Evolutionary conservation across 1,284 basidiomycete genomes (phyloP), one percentile per base, ranked within the genome.

Genomic region (Ceraceosorus bombacis): DNA sequence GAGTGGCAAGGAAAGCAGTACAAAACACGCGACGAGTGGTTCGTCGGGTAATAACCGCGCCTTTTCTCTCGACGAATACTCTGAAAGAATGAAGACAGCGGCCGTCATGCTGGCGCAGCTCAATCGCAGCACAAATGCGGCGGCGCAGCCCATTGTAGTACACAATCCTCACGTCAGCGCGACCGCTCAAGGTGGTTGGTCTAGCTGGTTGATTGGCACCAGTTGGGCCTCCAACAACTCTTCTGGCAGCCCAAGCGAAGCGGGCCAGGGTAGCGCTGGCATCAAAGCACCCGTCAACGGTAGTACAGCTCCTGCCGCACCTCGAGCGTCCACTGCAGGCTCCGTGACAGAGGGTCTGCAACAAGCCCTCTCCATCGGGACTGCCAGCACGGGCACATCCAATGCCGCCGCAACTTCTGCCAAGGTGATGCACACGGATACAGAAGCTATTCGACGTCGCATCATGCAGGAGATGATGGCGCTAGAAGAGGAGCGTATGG

Each of bases 381-480:
- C 36, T 37, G 6, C 46, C 12, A 41, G n/a, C 5, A 39, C 48
- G n/a, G 48, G 39, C 13, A 6, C n/a, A 55, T 6, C 54, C 2
- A 40, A n/a, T 5, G 51, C 54, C 6, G 27, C 55, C 6, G 17
- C 55, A 13, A 50, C 51, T 37, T 56, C 61, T 17, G 61, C 64
- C n/a, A 27, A 62, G 27, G 57, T 76, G 51, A 61, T 70, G n/a
- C 67, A 70, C 41, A 66, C 70, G 2, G 72, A 76, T 57, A 73
- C 74, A 27, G 83, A 89, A 0, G 88, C 88, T 0, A 99, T 99
- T 68, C 84, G 90, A 12, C 89, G 92, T 70, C 83, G 92, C 37
- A 98, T 99, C 71, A 99, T 99, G 95, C 85, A 89, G 72, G 94
- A 99, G 82, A 99, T 99, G 94, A 83, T 96, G 73, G 83, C 89